These are phyloP conservation scores for Peronospora belbahrii DNA, from an alignment of 352 stramenopile genomes.

Conservation along the genomic window DNA sequence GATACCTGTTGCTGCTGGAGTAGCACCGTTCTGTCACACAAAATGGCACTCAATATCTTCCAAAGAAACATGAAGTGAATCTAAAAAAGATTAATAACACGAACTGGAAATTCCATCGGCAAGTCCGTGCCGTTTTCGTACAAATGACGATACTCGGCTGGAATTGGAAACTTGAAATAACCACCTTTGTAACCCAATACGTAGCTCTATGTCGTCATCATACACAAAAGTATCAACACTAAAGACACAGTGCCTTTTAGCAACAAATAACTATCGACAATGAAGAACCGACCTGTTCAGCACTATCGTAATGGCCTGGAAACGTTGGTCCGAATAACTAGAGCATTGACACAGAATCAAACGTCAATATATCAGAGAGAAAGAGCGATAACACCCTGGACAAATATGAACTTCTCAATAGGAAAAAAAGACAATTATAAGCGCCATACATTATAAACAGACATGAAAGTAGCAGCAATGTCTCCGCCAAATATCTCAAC, in stretches of 20 bases:
- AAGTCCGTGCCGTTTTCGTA: slow-evolving; percentile 74
- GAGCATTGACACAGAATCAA: not conserved
- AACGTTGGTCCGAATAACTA: slow-evolving; percentile 84
- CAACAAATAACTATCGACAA: not conserved
- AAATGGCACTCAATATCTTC: not conserved
- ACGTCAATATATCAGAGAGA: too few species aligned
- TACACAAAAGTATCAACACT: not conserved
- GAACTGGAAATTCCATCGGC: slow-evolving; percentile 73
- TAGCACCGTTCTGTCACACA: slow-evolving; percentile 53
- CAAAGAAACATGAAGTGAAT: not conserved
- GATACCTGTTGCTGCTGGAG: slow-evolving; percentile 58
- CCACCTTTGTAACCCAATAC: slow-evolving; percentile 63
- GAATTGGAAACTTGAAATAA: slow-evolving; percentile 73
- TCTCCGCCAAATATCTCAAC: slow-evolving; percentile 79
- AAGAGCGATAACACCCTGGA: too few species aligned
- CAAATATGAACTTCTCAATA: too few species aligned
- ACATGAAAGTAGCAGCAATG: slow-evolving; percentile 79
- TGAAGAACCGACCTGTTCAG: slow-evolving; percentile 37
- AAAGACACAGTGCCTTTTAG: not conserved
- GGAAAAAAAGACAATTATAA: too few species aligned
- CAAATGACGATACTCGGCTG: slow-evolving; percentile 54
- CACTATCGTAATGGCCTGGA: slow-evolving; percentile 58
- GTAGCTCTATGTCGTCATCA: slow-evolving; percentile 40
- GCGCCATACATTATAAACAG: slow-evolving; percentile 81
- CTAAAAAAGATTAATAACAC: not conserved